phyloP scores from a whole-genome alignment of 1,284 basidiomycete species.

The Chiua sp. region DNA sequence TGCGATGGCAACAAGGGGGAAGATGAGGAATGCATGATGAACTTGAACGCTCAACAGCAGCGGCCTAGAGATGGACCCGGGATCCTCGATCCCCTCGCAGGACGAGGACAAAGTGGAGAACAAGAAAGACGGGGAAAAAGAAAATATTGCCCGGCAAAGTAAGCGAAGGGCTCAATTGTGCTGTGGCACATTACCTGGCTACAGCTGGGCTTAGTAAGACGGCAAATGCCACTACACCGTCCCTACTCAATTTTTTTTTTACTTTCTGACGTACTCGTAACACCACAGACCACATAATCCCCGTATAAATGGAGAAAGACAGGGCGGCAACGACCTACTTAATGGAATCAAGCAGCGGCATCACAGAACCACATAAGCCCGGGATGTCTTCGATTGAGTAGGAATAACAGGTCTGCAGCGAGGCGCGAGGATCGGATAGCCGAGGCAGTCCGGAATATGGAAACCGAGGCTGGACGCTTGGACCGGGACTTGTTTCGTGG shows the following conservation, averaged over 20 bases:
- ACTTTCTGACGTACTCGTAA: constrained; percentile 1
- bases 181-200: constrained; percentile 7
- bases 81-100: constrained; percentile 26
- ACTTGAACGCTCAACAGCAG: not conserved
- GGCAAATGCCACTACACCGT: constrained; percentile 21
- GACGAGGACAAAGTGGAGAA: not conserved
- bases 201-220: constrained; percentile 35
- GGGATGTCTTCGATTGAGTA: not conserved
- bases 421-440: not conserved
- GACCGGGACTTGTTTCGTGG: too few relatives aligned
- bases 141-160: constrained; percentile 29
- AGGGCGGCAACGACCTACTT: not conserved
- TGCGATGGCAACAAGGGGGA: constrained; percentile 32
- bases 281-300: constrained; percentile 8
- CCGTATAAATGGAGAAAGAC: not conserved
- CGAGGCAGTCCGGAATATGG: not conserved
- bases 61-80: constrained; percentile 26
- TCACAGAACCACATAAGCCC: not conserved
- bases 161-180: constrained; percentile 17
- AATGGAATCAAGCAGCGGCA: constrained; percentile 10
- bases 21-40: constrained; percentile 30
- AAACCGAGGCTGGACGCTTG: too few relatives aligned
- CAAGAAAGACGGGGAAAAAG: constrained; percentile 15
- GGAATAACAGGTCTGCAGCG: too few relatives aligned
- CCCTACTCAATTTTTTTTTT: not conserved